phyloP scores from a whole-genome alignment of 2,329 filamentous ascomycete genomes.

The Didymella pinodella region DNA sequence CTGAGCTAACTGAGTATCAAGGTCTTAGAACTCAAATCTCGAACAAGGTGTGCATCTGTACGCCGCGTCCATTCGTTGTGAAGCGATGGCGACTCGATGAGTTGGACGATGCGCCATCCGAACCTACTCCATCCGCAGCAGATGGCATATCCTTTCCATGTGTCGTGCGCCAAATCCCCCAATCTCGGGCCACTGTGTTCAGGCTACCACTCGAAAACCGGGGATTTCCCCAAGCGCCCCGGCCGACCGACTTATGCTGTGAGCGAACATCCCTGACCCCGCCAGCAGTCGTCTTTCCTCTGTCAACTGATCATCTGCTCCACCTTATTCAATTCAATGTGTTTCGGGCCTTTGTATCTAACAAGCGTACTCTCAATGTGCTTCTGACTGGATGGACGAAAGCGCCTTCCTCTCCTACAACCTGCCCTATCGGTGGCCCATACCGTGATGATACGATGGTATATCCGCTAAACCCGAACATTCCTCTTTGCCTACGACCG shows the following conservation, averaged over 20 bases:
- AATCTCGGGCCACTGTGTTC: neutral
- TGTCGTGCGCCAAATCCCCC: neutral
- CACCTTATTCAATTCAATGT: neutral
- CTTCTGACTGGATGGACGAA: constrained; percentile 11
- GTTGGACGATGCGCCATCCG: neutral
- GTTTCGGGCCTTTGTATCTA: neutral
- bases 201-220: neutral
- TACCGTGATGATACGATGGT: constrained; percentile 15
- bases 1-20: neutral
- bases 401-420: constrained; percentile 7
- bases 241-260: neutral
- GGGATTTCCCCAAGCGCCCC: neutral
- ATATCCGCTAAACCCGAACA: constrained; percentile 20
- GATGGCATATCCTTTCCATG: neutral
- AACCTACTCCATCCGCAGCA: neutral
- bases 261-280: neutral
- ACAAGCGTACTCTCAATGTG: neutral
- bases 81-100: neutral
- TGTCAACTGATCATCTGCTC: neutral
- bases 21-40: neutral
- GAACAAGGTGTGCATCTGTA: neutral
- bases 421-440: constrained; percentile 16
- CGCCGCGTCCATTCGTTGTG: neutral
- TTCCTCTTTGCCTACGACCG: neutral
- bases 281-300: neutral